phyloP scores from a whole-genome alignment of 371 early-diverging fungal genomes.

The Haplosporangium sp. region DNA sequence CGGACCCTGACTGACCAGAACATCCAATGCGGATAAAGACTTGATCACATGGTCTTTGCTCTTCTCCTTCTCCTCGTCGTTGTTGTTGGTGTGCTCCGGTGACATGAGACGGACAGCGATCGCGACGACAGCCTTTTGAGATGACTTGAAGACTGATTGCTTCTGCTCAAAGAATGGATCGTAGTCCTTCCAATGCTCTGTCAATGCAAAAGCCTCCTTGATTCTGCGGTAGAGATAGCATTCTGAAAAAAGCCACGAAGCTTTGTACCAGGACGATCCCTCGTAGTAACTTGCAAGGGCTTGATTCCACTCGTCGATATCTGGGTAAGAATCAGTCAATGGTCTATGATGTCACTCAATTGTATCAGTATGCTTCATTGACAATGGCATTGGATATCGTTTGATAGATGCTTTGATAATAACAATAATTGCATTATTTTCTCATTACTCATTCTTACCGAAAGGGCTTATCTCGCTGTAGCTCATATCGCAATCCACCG shows the following conservation, averaged over 20 bases:
- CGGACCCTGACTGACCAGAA: conserved; percentile 52
- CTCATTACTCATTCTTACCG: conserved; percentile 46
- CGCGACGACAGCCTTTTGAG: conserved; percentile 70
- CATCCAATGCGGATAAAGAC: conserved; percentile 37
- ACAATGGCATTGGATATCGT: too few species aligned
- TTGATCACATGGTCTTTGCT: not conserved
- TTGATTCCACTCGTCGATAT: conserved; percentile 74
- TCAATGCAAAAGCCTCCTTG: conserved; percentile 65
- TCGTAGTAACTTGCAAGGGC: conserved; percentile 64
- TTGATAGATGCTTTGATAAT: not conserved
- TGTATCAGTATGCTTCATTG: not conserved
- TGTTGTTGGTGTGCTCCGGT: conserved; percentile 7
- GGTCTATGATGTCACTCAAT: conserved; percentile 48
- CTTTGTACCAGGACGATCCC: conserved; percentile 70
- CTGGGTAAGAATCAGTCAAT: conserved; percentile 64
- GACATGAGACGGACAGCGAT: conserved; percentile 69
- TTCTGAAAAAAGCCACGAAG: conserved; percentile 86
- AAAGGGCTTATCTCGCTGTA: conserved; percentile 72
- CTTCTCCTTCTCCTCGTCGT: not conserved
- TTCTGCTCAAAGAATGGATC: conserved; percentile 85
- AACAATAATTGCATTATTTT: too few species aligned
- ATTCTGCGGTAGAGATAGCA: conserved; percentile 88
- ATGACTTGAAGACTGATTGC: conserved; percentile 72
- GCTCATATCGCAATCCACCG: conserved; percentile 73
- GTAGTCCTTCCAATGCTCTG: conserved; percentile 71